Percentiles rank a stretch among this genome's conserved stretches.
phyloP scores from a whole-genome alignment of 306 rosid species.

The Citrullus amarus region DNA sequence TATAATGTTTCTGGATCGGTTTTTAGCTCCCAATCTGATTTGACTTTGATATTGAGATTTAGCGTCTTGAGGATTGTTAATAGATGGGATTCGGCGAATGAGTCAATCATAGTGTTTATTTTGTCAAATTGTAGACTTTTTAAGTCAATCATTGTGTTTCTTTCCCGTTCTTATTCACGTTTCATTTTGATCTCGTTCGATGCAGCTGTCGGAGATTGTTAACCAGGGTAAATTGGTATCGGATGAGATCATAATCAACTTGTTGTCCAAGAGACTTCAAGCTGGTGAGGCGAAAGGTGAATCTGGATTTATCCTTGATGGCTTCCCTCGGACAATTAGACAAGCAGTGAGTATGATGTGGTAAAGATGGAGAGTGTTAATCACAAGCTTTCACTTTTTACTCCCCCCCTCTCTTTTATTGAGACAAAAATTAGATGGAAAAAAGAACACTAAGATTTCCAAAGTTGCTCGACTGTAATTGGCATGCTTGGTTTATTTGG shows the following conservation, averaged over 20 bases:
- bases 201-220: slow-evolving; percentile 82
- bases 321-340: slow-evolving; percentile 81
- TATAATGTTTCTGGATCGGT: not conserved
- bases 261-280: slow-evolving; percentile 74
- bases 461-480: too few relatives aligned
- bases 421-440: not conserved
- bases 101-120: not conserved
- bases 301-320: slow-evolving; percentile 92
- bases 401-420: not conserved
- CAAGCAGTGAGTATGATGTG: slow-evolving; percentile 62
- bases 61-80: not conserved
- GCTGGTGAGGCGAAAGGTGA: slow-evolving; percentile 66
- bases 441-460: not conserved
- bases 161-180: not conserved
- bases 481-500: not conserved
- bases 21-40: not conserved
- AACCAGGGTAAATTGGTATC: slow-evolving; percentile 85
- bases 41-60: not conserved
- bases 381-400: not conserved
- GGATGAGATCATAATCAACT: slow-evolving; percentile 70
- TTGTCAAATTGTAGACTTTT: not conserved
- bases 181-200: slow-evolving; percentile 6
- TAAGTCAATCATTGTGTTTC: not conserved
- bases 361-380: not conserved
- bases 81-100: not conserved